Evolutionary conservation across 2,329 filamentous ascomycete species (phyloP).

Genomic region (Thielaviopsis punctulata): DNA sequence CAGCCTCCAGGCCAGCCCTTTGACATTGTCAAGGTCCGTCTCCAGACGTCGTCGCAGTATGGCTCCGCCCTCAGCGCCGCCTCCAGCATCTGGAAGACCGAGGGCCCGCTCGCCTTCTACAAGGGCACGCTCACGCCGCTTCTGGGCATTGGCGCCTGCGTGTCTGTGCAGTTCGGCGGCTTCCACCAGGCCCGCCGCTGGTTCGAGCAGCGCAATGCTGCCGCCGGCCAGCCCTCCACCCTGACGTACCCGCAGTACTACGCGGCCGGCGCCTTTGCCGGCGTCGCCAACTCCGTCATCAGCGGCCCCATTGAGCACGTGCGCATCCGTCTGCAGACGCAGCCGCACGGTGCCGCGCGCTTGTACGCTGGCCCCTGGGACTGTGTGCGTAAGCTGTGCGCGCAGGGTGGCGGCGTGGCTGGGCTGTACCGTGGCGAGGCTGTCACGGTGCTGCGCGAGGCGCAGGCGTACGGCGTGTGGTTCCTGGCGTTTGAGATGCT

Average conservation of each 20-base stretch:
- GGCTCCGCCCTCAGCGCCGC: constrained; percentile 65
- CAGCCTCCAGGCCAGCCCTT: constrained; percentile 44
- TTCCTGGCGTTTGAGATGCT: constrained; percentile 90
- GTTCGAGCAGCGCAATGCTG: constrained; percentile 62
- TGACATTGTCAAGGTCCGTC: constrained; percentile 93
- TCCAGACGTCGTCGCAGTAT: constrained; percentile 79
- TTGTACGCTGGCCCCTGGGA: constrained; percentile 77
- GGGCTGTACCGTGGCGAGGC: constrained; percentile 77
- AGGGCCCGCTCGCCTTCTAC: constrained; percentile 88
- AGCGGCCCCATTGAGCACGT: constrained; percentile 93
- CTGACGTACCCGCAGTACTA: constrained; percentile 81
- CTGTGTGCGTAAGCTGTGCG: constrained; percentile 70
- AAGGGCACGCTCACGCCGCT: constrained; percentile 93
- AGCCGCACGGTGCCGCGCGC: constrained; percentile 66
- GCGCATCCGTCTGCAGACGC: constrained; percentile 86
- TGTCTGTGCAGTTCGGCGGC: constrained; percentile 94
- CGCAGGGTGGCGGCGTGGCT: constrained; percentile 45
- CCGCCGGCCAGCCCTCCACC: constrained; percentile 31
- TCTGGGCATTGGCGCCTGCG: constrained; percentile 89
- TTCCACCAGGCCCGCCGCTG: constrained; percentile 84
- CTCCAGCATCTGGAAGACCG: constrained; percentile 66
- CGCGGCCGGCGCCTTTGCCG: constrained; percentile 76
- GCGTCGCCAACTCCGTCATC: constrained; percentile 73
- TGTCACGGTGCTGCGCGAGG: constrained; percentile 77
- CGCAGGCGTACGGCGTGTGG: constrained; percentile 89